Conservation (phyloP, 2,329 filamentous ascomycete species). For the Metarhizium brunneum region DNA sequence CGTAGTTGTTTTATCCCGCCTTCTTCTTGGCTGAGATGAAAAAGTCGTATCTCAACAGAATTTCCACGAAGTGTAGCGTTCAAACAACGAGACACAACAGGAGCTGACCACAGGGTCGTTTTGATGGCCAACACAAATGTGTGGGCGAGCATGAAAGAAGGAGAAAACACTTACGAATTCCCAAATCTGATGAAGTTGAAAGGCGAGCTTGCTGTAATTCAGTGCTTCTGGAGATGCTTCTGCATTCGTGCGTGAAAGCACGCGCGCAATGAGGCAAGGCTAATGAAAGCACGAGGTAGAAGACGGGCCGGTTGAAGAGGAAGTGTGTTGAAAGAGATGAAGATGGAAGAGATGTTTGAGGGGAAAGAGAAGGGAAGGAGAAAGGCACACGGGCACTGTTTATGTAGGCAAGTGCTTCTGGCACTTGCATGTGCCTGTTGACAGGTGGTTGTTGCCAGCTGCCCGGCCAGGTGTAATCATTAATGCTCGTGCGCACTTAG, state of each 20-base stretch:
- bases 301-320: background rate
- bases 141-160: no score
- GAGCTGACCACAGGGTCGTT: no score
- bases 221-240: no score
- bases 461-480: background rate
- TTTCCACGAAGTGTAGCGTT: no score
- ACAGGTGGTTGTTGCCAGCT: background rate
- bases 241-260: no score
- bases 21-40: no score
- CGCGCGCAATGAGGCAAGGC: background rate
- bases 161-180: background rate
- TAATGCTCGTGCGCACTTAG: background rate
- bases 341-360: background rate
- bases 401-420: background rate
- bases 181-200: background rate
- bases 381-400: slow-evolving; percentile 4
- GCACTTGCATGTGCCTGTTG: background rate
- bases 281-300: background rate
- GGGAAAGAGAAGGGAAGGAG: slow-evolving; percentile 7
- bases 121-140: no score
- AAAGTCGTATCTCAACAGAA: no score
- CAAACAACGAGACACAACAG: no score
- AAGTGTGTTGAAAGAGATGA: background rate
- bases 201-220: background rate
- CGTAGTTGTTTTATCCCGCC: no score